Evolutionary conservation across 495 filamentous ascomycete genomes (phyloP), one percentile per base, ranked within the genome.

Genomic region (Darksidea phi): DNA sequence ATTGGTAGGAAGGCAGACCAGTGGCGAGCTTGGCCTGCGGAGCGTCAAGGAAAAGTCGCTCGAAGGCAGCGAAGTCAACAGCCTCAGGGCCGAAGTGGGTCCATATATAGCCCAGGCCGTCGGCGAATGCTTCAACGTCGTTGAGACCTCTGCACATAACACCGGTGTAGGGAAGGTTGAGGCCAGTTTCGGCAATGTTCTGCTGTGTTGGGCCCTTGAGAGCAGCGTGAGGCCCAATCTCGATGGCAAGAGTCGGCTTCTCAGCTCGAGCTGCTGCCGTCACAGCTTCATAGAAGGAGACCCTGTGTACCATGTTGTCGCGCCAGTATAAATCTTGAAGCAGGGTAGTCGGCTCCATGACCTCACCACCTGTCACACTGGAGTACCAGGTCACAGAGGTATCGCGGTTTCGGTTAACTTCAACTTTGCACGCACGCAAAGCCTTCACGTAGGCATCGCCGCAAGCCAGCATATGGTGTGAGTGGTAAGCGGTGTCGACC

Each of bases 281-380:
- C 2, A 84, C 50, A 15, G 84, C 84, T 26, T 84, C 72, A n/a
- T 69, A 69, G 61, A 86, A 86, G 11, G 80, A 67, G 6, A 87
- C 63, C 15, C 50, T 15, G 10, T 37, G 47, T 11, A 32, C 41
- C 63, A 66, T 61, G 28, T 66, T 66, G 45, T 46, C 41, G 1
- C 20, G 15, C 63, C 63, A 66, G 28, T 66, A 66, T 3, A 52
- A 51, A n/a, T 67, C 68, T 1, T 54, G 48, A 12, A 76, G 42
- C 18, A 10, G 12, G 28, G 25, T 42, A 8, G 2, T 38, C 1
- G 59, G 76, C 74, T 2, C 68, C 24, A 47, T 80, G 1, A 2
- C 43, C 37, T 36, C 36, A 12, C 24, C 12, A 32, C 24, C 34
- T 1, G 18, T 49, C 48, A 59, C 48, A 23, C 49, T 65, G 18